Evolutionary conservation across 2,329 filamentous ascomycete genomes (phyloP), one percentile per base, ranked within the genome.

Genomic region (Tolypocladium guangdongense): DNA sequence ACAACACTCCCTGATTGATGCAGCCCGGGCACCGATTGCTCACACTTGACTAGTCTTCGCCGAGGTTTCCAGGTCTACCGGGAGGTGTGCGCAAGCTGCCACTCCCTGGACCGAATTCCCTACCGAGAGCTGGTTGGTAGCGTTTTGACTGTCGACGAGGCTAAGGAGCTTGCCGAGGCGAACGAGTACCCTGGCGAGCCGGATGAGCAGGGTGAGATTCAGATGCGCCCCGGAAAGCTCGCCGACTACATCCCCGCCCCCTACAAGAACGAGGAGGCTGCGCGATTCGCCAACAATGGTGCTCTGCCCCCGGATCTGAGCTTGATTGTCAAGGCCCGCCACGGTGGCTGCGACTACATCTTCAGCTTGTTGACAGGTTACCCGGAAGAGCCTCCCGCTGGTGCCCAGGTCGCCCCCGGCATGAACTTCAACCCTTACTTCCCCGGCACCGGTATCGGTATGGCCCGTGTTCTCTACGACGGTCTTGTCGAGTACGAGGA

Each of bases 341-440:
- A 99, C 80, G 93, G 92, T 69, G 93, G 93, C 71, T 95, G 90
- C 82, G 81, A 99, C 78, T 99, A 99, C 82, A 90, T 99, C 77
- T 99, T 97, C 83, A 90, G 79, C 72, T 81, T 99, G 72, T 78
- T 99, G 68, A 99, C 93, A 54, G 93, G 93, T 64, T 99, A 99
- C 75, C 93, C 93, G 56, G 93, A 99, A 63, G 93, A 99, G 76
- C 81, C 90, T 56, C 93, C 93, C 52, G 89, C 93, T 51, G 93
- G 93, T 70, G 90, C 88, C 58, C 77, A 81, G 64, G 87, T 99
- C 56, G 86, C 84, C 64, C 83, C 85, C 57, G 93, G 93, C 67
- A 85, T 99, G 75, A 96, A 97, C 85, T 99, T 99, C 84, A 99
- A 99, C 83, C 93, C 93, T 57, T 99, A 96, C 82, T 99, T 99